Evolutionary conservation across 257 asterid genomes (phyloP), one percentile per base, ranked within the genome.

Genomic region (Salvia rosmarinus): DNA sequence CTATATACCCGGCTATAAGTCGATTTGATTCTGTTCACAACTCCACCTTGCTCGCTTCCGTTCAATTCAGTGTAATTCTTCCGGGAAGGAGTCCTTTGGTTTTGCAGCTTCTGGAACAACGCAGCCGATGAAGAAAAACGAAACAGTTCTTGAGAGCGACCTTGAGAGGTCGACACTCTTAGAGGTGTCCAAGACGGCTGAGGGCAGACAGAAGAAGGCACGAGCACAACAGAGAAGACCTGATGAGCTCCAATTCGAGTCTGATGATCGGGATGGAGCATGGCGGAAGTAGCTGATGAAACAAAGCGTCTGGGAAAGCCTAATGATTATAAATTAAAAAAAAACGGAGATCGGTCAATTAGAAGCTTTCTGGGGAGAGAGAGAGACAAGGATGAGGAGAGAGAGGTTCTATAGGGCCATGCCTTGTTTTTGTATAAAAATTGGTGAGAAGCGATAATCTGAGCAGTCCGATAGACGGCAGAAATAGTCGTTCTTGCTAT

Each of bases 61-160:
- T 60, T 75, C 35, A 49, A 57, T 58, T 80, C 88, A 46, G 39
- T n/a, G 56, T 47, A 49, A 66, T 61, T 87, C 75, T 81, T 86
- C 62, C 64, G 75, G 13, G 81, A 60, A 79, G 79, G 44, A 50
- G 69, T 23, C 16, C 71, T 82, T 68, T 83, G 92, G 75, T 81
- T 86, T 67, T 75, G 85, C 83, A 94, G 78, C 87, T 89, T 91
- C 72, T 81, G 93, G 65, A 94, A 94, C 75, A 94, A 87, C 7
- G 96, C 97, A 60, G 98, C 95, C 64, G 99, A 94, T 57, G 99
- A 91, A 58, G 99, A 91, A 76, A 94, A 91, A 91, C 97, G 14
- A 98, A 94, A 88, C 96, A 44, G 92, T 86, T 80, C 97, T 91
- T 23, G 98, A 90, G 54, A 93, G 97, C 21, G 98, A 85, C 76